Evolutionary conservation across 192 early-diverging fungal species (phyloP).

Genomic region (Obelidium mucronatum): DNA sequence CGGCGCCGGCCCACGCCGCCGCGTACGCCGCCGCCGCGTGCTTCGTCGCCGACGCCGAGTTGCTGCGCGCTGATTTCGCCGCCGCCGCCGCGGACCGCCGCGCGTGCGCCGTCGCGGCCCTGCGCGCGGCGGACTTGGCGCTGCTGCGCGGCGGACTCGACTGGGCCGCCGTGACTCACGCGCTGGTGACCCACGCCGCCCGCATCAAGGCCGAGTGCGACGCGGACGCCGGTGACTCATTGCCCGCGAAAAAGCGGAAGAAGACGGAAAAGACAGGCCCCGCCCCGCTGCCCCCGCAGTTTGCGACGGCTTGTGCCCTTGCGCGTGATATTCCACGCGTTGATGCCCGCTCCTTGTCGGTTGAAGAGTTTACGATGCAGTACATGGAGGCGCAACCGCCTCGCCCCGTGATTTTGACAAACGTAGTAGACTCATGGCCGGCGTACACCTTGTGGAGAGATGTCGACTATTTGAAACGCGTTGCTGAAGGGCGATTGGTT

Average conservation of each 20-base stretch:
- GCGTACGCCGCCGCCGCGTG: not conserved
- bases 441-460: slow-evolving; percentile 52
- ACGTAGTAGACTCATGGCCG: slow-evolving; percentile 72
- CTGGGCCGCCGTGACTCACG: slow-evolving; percentile 18
- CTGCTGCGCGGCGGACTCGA: slow-evolving; percentile 27
- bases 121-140: slow-evolving; percentile 33
- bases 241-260: not conserved
- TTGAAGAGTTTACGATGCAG: slow-evolving; percentile 10
- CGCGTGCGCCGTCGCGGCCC: slow-evolving; percentile 9
- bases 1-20: not conserved
- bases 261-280: not conserved
- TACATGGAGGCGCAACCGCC: slow-evolving; percentile 36
- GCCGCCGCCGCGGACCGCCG: not conserved
- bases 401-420: slow-evolving; percentile 52
- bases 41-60: not conserved
- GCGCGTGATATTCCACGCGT: slow-evolving; percentile 24
- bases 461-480: not conserved
- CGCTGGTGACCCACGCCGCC: slow-evolving; percentile 16
- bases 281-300: slow-evolving; percentile 6
- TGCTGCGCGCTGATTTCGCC: not conserved
- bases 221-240: not conserved
- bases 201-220: not conserved
- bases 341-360: slow-evolving; percentile 27
- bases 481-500: slow-evolving; percentile 60
- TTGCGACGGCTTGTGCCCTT: not conserved